Conservation (phyloP, 2,329 filamentous ascomycete species). For the Fusarium sp. region DNA sequence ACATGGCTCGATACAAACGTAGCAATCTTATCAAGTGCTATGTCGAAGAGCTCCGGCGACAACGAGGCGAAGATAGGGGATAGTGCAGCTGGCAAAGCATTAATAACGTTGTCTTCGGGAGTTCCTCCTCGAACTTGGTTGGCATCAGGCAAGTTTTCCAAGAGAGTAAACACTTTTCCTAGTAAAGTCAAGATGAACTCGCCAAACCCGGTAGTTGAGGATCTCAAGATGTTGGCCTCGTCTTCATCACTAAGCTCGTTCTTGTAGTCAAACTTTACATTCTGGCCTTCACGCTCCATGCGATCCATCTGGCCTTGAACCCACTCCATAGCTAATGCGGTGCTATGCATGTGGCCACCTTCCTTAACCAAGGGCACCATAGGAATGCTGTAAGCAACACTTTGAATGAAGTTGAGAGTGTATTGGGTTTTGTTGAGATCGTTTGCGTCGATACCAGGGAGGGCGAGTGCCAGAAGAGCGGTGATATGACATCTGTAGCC, state of each 20-base stretch:
- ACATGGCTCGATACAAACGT: conserved; percentile 94
- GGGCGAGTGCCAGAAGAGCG: conserved; percentile 87
- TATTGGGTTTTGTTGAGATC: conserved; percentile 97
- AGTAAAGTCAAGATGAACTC: conserved; percentile 93
- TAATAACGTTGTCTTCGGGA: conserved; percentile 96
- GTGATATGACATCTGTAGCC: conserved; percentile 98
- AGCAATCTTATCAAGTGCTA: conserved; percentile 90
- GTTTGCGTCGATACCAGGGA: conserved; percentile 97
- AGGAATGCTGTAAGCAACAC: conserved; percentile 95
- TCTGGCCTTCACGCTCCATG: conserved; percentile 88
- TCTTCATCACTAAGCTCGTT: conserved; percentile 85
- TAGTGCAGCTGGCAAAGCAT: conserved; percentile 90
- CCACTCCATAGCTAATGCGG: conserved; percentile 87
- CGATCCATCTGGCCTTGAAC: conserved; percentile 93
- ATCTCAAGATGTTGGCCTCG: conserved; percentile 88
- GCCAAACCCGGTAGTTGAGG: conserved; percentile 91
- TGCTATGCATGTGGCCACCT: conserved; percentile 75
- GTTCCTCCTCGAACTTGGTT: conserved; percentile 88
- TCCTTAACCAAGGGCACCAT: conserved; percentile 78
- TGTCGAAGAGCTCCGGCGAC: conserved; percentile 92
- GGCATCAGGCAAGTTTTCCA: conserved; percentile 95
- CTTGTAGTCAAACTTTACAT: conserved; percentile 87
- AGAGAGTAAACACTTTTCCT: conserved; percentile 91
- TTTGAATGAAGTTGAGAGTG: conserved; percentile 94
- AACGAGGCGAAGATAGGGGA: conserved; percentile 90